Conservation (phyloP, 352 stramenopile species). For the Globisporangium canariense region DNA sequence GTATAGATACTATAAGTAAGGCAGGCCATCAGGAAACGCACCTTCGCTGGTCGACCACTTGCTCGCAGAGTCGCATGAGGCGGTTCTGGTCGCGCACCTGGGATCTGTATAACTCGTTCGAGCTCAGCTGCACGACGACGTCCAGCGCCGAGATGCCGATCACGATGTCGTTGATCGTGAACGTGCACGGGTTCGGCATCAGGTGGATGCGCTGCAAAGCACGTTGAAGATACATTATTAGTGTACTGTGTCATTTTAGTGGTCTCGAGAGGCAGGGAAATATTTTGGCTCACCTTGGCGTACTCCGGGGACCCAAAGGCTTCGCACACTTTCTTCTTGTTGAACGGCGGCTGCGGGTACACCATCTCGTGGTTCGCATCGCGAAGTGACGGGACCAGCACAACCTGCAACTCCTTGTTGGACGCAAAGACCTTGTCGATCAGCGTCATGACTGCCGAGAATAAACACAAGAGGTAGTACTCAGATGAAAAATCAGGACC, state of each 20-base stretch:
- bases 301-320: conserved; percentile 56
- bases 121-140: conserved; percentile 85
- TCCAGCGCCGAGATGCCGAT: conserved; percentile 93
- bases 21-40: conserved; percentile 10
- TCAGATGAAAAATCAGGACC: neutral
- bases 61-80: conserved; percentile 69
- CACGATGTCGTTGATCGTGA: conserved; percentile 93
- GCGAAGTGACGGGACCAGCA: conserved; percentile 94
- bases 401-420: conserved; percentile 71
- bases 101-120: conserved; percentile 67
- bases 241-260: neutral
- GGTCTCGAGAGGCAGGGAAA: no score
- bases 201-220: conserved; percentile 84
- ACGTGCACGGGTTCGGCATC: conserved; percentile 94
- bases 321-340: conserved; percentile 80
- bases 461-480: neutral
- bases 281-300: conserved; percentile 30
- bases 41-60: conserved; percentile 81
- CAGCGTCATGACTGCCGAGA: conserved; percentile 59
- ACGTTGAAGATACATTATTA: neutral
- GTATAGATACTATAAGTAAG: no score
- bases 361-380: conserved; percentile 95
- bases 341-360: conserved; percentile 93
- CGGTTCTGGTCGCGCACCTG: conserved; percentile 64
- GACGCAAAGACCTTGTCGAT: conserved; percentile 62